Percentiles rank a stretch among this genome's conserved stretches.
Conservation (phyloP, 805 yeast species). For the Teunomyces panamensis region DNA sequence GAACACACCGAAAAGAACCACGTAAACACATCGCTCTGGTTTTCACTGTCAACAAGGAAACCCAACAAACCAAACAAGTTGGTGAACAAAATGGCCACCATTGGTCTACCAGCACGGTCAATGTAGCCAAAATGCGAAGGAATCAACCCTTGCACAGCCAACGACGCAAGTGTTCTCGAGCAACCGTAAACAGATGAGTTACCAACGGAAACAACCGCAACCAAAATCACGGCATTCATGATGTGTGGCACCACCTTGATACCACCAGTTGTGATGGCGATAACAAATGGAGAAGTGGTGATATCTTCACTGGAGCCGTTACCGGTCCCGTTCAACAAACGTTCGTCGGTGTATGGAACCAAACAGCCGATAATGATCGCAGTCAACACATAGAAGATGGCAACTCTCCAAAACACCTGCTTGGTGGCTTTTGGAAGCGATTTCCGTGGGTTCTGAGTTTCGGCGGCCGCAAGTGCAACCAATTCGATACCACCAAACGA, state of each 20-base stretch:
- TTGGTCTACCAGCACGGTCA: constrained; percentile 42
- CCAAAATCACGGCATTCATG: constrained; percentile 69
- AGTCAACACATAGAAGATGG: constrained; percentile 39
- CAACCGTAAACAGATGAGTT: constrained; percentile 74
- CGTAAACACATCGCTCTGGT: constrained; percentile 32
- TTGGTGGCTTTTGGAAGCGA: constrained; percentile 57
- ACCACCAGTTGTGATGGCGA: constrained; percentile 63
- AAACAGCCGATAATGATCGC: constrained; percentile 33
- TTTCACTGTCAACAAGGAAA: constrained; percentile 31
- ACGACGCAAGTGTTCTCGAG: constrained; percentile 64
- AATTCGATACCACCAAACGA: constrained; percentile 63
- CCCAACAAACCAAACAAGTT: constrained; percentile 38
- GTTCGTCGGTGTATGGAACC: constrained; percentile 50
- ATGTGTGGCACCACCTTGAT: constrained; percentile 66
- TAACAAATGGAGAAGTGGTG: constrained; percentile 72
- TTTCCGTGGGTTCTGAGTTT: constrained; percentile 51
- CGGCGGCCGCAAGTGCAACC: constrained; percentile 58
- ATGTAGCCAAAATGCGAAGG: constrained; percentile 46
- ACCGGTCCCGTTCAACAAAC: constrained; percentile 50
- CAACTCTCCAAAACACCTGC: constrained; percentile 54
- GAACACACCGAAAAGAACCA: constrained; percentile 44
- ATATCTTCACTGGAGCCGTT: constrained; percentile 19
- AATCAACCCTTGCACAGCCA: constrained; percentile 69
- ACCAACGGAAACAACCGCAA: constrained; percentile 74
- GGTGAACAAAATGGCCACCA: constrained; percentile 33